These are phyloP conservation scores for Podosphaera xanthii DNA, from an alignment of 2,329 filamentous ascomycete species.

Conservation along the genomic window DNA sequence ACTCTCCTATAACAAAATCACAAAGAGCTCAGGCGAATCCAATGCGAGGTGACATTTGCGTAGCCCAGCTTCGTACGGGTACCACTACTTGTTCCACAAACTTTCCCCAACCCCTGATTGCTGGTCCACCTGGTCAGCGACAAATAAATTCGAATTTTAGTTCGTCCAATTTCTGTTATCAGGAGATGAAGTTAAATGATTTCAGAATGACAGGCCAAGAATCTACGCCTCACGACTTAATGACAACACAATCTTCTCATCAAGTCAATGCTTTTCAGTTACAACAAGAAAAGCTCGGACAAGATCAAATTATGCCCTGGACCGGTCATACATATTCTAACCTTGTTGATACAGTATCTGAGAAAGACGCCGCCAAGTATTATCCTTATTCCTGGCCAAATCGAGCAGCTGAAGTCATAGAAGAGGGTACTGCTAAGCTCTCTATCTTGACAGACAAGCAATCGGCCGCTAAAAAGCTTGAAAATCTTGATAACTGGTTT, in stretches of 20 bases:
- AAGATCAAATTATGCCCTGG: neutral
- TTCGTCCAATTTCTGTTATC: neutral
- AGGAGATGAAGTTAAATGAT: neutral
- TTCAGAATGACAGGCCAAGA: neutral
- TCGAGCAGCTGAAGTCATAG: constrained; percentile 4
- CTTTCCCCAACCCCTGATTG: constrained; percentile 15
- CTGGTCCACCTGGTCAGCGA: constrained; percentile 16
- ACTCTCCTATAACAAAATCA: neutral
- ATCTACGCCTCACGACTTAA: neutral
- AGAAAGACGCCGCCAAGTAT: constrained; percentile 9
- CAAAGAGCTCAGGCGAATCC: too few species aligned
- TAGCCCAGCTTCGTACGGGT: neutral
- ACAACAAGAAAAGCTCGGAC: neutral
- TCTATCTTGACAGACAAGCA: constrained; percentile 2
- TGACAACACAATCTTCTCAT: neutral
- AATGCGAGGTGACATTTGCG: neutral
- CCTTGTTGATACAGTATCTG: constrained; percentile 12
- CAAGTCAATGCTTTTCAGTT: neutral
- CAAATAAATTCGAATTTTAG: constrained; percentile 3
- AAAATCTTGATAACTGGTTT: constrained; percentile 11
- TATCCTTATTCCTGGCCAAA: constrained; percentile 10
- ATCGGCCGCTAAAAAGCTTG: constrained; percentile 2
- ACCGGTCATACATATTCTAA: constrained; percentile 2
- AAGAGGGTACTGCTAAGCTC: constrained; percentile 4
- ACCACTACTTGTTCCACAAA: neutral